phyloP scores from a whole-genome alignment of 148 eudicot genomes.

The Rhododendron simsii region DNA sequence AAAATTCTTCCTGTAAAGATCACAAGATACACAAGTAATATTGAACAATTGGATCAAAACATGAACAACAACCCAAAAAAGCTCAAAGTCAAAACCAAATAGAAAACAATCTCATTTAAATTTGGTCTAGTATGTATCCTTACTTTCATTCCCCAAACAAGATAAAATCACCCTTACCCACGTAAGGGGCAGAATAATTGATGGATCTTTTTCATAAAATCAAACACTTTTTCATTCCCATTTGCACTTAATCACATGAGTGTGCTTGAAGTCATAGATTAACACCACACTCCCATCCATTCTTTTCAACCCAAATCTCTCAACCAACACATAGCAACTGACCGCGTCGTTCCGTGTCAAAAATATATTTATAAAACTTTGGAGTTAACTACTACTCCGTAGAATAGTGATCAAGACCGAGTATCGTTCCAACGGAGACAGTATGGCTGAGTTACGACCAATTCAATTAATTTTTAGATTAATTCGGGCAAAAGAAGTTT shows the following conservation, averaged over 20 bases:
- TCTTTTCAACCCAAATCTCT: slow-evolving; percentile 48
- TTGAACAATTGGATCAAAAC: neutral
- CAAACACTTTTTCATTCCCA: slow-evolving; percentile 23
- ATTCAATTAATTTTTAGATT: too few relatives aligned
- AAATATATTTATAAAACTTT: too few relatives aligned
- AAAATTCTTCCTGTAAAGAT: neutral
- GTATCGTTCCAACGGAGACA: too few relatives aligned
- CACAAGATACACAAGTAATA: neutral
- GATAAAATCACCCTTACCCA: neutral
- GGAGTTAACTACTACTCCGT: too few relatives aligned
- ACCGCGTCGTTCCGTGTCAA: too few relatives aligned
- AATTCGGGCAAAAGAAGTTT: too few relatives aligned
- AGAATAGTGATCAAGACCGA: too few relatives aligned
- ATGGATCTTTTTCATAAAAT: neutral
- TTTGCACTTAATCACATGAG: slow-evolving; percentile 32
- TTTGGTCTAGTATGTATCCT: neutral
- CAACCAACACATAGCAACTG: slow-evolving; percentile 60
- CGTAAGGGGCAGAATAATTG: too few relatives aligned
- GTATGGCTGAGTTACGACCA: too few relatives aligned
- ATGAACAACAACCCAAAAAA: neutral
- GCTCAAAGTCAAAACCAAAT: neutral
- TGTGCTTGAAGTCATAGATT: slow-evolving; percentile 47
- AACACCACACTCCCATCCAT: slow-evolving; percentile 53
- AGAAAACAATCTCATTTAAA: neutral
- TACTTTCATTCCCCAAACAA: neutral